Conservation (phyloP, 2,329 filamentous ascomycete species). For the Aspergillus pseudoterreus region DNA sequence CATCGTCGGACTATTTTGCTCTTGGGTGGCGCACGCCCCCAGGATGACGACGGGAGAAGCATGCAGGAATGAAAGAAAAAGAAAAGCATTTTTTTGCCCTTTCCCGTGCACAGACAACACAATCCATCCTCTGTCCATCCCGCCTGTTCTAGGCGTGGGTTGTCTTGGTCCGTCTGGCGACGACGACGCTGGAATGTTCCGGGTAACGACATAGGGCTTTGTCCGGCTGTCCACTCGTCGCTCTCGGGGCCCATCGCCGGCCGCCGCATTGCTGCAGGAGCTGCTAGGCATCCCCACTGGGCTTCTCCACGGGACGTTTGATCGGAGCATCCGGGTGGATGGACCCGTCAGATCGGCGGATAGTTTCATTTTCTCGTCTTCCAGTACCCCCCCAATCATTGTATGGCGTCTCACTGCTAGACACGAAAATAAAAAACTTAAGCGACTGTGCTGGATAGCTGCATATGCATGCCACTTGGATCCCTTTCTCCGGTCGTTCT, state of each 20-base stretch:
- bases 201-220: conserved; percentile 29
- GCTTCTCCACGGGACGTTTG: conserved; percentile 1
- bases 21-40: not conserved
- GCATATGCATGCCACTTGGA: not conserved
- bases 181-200: conserved; percentile 3
- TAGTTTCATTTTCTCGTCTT: too few relatives aligned
- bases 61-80: not conserved
- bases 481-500: not conserved
- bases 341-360: too few relatives aligned
- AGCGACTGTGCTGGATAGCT: not conserved
- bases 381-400: too few relatives aligned
- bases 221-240: conserved; percentile 7
- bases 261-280: conserved; percentile 1
- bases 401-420: too few relatives aligned
- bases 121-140: too few relatives aligned
- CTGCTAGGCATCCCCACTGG: conserved; percentile 2
- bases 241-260: not conserved
- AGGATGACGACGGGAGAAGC: not conserved
- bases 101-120: too few relatives aligned
- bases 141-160: not conserved
- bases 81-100: not conserved
- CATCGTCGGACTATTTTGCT: not conserved
- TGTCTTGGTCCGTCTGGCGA: not conserved
- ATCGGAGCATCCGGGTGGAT: not conserved
- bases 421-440: not conserved